Base-by-base conservation (phyloP, 371 early-diverging fungal species). In the Coemansia sp. region DNA sequence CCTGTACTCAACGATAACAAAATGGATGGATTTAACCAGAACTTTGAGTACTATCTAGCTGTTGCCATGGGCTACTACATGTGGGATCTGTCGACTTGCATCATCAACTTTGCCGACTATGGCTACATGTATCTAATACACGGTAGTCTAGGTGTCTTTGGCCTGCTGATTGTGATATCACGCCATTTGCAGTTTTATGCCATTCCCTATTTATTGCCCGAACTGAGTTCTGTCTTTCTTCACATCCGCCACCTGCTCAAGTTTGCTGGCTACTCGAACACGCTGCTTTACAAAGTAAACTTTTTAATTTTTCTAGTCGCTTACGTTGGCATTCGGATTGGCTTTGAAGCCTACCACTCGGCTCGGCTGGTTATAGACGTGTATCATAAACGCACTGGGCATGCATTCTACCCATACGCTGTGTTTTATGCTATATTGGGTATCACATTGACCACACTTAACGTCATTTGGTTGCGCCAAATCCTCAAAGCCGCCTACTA, bases 171-270 rank as follows among this genome's bases (percentile, higher is more conserved):
- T 1, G 14, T 77, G 39, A 68, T 63, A 2, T 77, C 77, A n/a
- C 26, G 73, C 10, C 77, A 77, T 48, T 52, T 77, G 50, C 75
- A 77, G 62, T 77, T 66, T 26, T 77, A 72, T 18, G 68, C 77
- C 0, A 62, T 77, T 13, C 74, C 74, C 5, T 77, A 53, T 50
- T 31, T 77, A 58, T 62, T 77, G 27, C 77, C 77, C 0, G 77
- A 77, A n/a, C 31, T 68, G 21, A 77, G 77, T 66, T 74, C 77
- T 0, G 63, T 77, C 8, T 74, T 77, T 51, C 42, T 77, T 27
- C 64, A 77, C 14, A 59, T 72, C 22, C 63, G 77, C 18, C 69
- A 68, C 31, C 29, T 77, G 59, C 48, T 77, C 6, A 77, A 77
- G 21, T 53, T 29, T 8, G 61, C 74, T 0, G 75, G 77, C 0